A percentile compares a stretch with the other conserved stretches of the same genome.
Evolutionary conservation across 1,284 basidiomycete genomes (phyloP).

Genomic region (Leucoagaricus sp.): DNA sequence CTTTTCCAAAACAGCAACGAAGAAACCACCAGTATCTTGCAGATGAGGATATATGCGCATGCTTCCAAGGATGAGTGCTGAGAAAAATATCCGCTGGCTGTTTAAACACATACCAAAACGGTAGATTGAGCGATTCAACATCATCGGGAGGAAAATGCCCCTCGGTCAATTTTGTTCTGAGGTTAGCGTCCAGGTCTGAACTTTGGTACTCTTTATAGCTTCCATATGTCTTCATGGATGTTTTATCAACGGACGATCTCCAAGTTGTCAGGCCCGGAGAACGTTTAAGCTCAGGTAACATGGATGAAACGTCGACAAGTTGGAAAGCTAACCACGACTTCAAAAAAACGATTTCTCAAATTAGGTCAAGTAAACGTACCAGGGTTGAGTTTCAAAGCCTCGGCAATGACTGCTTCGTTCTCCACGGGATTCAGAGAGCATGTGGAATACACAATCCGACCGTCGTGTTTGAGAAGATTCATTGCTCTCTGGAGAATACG

Average conservation of each 20-base stretch:
- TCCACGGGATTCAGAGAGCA: slow-evolving; percentile 98
- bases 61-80: slow-evolving; percentile 45
- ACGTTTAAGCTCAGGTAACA: slow-evolving; percentile 74
- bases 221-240: slow-evolving; percentile 44
- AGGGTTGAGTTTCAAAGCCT: slow-evolving; percentile 72
- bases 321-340: slow-evolving; percentile 58
- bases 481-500: slow-evolving; percentile 93
- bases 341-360: neutral
- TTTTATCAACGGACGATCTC: slow-evolving; percentile 63
- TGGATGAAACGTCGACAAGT: slow-evolving; percentile 77
- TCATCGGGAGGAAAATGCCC: slow-evolving; percentile 84
- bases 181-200: slow-evolving; percentile 48
- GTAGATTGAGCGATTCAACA: slow-evolving; percentile 58
- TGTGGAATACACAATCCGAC: slow-evolving; percentile 96
- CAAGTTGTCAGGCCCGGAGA: slow-evolving; percentile 77
- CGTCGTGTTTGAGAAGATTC: slow-evolving; percentile 84
- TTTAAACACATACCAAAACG: slow-evolving; percentile 68
- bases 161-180: slow-evolving; percentile 59
- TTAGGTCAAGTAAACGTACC: slow-evolving; percentile 43
- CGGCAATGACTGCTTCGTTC: slow-evolving; percentile 95
- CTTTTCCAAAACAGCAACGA: slow-evolving; percentile 85
- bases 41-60: slow-evolving; percentile 92
- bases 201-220: slow-evolving; percentile 58
- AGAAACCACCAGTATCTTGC: slow-evolving; percentile 98
- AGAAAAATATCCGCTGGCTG: neutral